Evolutionary conservation across 2,329 filamentous ascomycete genomes (phyloP).

Genomic region (Hypoxylon sp.): DNA sequence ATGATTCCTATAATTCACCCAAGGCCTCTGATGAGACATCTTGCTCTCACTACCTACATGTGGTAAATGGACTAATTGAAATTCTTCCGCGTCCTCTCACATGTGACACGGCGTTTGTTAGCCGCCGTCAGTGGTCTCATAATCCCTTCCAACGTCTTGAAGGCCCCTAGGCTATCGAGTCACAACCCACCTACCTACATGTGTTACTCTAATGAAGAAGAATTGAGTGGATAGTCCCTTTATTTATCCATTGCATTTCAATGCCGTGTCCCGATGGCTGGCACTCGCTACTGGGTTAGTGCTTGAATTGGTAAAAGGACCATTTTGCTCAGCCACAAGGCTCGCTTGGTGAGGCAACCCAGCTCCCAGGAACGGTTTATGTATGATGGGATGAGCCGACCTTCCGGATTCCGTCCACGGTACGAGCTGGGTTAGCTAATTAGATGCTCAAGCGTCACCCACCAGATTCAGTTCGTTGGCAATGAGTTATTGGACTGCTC

Average conservation of each 20-base stretch:
- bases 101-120: conserved; percentile 11
- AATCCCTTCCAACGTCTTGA: background rate
- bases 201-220: background rate
- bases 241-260: conserved; percentile 8
- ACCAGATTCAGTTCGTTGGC: conserved; percentile 22
- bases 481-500: conserved; percentile 40
- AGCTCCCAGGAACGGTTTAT: conserved; percentile 16
- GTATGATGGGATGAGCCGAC: conserved; percentile 26
- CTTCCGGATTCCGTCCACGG: conserved; percentile 24
- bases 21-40: background rate
- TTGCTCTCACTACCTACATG: background rate
- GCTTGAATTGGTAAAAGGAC: background rate
- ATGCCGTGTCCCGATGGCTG: conserved; percentile 6
- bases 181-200: background rate
- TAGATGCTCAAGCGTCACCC: conserved; percentile 16
- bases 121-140: background rate
- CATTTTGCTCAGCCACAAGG: conserved; percentile 35
- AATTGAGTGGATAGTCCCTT: background rate
- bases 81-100: background rate
- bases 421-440: conserved; percentile 21
- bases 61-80: background rate
- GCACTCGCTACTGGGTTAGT: conserved; percentile 3
- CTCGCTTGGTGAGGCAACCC: conserved; percentile 33
- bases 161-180: conserved; percentile 2
- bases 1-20: background rate